Base-by-base conservation (phyloP, 2,329 filamentous ascomycete species). In the Aspergillus unguis region DNA sequence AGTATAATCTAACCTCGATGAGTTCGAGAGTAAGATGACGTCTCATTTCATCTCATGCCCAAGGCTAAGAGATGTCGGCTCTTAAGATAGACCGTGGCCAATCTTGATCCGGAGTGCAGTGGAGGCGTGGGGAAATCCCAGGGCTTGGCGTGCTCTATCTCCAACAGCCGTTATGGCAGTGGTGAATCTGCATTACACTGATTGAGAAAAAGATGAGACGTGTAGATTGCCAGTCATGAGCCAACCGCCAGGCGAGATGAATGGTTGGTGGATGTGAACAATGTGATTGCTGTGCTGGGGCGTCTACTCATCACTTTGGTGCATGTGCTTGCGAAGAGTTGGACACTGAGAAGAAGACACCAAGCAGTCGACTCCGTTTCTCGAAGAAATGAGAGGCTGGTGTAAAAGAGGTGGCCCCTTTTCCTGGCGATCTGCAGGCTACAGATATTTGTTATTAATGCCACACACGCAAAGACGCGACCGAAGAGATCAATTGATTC, bases 101-200 rank as follows among this genome's bases (percentile, higher is more conserved):
- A 49, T 53, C 53, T 56, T 43, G 55, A 40, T 29, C 50, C 17
- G 17, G 33, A 45, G 50, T 26, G 37, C 50, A 57, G 58, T 59
- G 55, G 58, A 58, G 58, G 52, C 42, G 58, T 61, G 58, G 58
- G 54, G 58, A 56, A 46, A 51, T 48, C 48, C 38, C 45, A 44
- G 42, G 42, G 33, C 45, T 54, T 38, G 38, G 45, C 42, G 35
- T 44, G 31, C 33, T 44, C 35, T 38, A 45, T 50, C 32, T 49
- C 33, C 41, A 44, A 50, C 47, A 37, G 10, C 47, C 32, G 36
- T 10, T 43, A 4, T 8, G 6, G 17, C 37, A 36, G 36, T 29
- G 42, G 42, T 42, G 49, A 44, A 47, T 17, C 17, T 17, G 17
- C 17, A 17, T 17, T 17, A 17, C 17, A 17, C 17, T 17, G 17